Percentiles rank a stretch among this genome's conserved stretches.
These are phyloP conservation scores for Cylindrotheca fusiformis DNA, from an alignment of 108 stramenopile genomes.

Conservation along the genomic window DNA sequence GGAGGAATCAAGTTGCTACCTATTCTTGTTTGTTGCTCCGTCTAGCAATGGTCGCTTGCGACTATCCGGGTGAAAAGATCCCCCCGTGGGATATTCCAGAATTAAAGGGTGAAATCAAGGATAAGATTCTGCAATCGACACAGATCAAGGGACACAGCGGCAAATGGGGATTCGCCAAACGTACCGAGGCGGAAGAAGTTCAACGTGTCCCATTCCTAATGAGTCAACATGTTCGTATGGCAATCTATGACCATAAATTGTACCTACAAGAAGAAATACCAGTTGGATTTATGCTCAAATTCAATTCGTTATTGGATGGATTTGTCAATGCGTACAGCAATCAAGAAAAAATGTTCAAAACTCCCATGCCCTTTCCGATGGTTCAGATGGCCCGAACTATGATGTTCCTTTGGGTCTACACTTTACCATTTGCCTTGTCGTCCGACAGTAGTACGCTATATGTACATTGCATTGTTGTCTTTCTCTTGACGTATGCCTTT, in stretches of 20 bases:
- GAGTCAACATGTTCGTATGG: background rate
- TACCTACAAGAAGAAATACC: background rate
- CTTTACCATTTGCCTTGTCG: slow-evolving; percentile 35
- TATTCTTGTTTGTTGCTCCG: slow-evolving; percentile 33
- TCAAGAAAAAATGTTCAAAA: slow-evolving; percentile 25
- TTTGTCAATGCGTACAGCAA: background rate
- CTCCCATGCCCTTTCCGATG: slow-evolving; percentile 44
- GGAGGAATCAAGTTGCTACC: slow-evolving; percentile 46
- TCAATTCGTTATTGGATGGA: background rate
- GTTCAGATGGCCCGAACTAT: slow-evolving; percentile 40
- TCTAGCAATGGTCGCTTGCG: slow-evolving; percentile 27
- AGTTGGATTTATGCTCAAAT: background rate
- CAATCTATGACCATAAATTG: background rate
- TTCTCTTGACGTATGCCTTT: slow-evolving; percentile 41
- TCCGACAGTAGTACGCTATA: slow-evolving; percentile 5
- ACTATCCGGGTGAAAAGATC: slow-evolving; percentile 15
- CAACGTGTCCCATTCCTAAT: background rate
- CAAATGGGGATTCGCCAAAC: background rate
- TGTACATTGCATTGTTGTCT: slow-evolving; percentile 21
- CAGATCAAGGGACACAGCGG: background rate
- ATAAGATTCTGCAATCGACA: background rate
- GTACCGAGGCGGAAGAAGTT: background rate
- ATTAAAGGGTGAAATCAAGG: slow-evolving; percentile 12
- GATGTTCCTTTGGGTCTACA: slow-evolving; percentile 35
- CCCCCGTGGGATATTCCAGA: slow-evolving; percentile 43